These are phyloP conservation scores for Epipyxis sp. DNA, from an alignment of 108 stramenopile species.

Conservation along the genomic window DNA sequence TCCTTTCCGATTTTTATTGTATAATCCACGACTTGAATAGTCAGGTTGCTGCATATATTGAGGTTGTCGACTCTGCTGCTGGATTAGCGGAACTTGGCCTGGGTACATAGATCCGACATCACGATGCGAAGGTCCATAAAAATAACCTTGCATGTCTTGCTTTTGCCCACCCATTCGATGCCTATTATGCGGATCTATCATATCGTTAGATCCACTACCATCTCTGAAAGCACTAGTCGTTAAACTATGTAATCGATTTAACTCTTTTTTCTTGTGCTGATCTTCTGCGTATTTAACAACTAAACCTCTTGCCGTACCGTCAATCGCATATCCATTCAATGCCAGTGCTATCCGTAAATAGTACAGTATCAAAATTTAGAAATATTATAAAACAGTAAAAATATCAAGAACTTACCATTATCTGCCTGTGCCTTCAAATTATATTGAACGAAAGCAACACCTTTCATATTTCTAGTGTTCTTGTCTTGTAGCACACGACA, in stretches of 20 bases:
- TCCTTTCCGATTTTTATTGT: background rate
- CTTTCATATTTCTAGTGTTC: slow-evolving; percentile 39
- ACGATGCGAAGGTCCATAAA: background rate
- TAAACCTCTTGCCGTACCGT: background rate
- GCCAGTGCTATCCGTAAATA: slow-evolving; percentile 28
- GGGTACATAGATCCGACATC: too few relatives aligned
- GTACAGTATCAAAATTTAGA: slow-evolving; percentile 12
- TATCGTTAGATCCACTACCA: background rate
- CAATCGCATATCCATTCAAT: slow-evolving; percentile 11
- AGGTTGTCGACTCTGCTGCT: background rate
- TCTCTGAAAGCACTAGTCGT: background rate
- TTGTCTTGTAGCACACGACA: slow-evolving; percentile 46
- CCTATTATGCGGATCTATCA: background rate
- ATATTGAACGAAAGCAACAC: slow-evolving; percentile 52
- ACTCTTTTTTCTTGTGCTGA: slow-evolving; percentile 29
- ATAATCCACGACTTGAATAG: background rate
- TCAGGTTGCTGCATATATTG: background rate
- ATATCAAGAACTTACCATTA: slow-evolving; percentile 32
- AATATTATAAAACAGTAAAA: slow-evolving; percentile 31
- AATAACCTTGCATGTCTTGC: background rate
- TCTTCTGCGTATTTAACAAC: slow-evolving; percentile 29
- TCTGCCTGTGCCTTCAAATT: slow-evolving; percentile 44
- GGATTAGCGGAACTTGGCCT: background rate
- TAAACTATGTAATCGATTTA: slow-evolving; percentile 5
- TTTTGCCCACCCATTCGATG: background rate